Percentiles rank a stretch among this genome's conserved stretches.
phyloP scores from a whole-genome alignment of 202 grass and related monocot species.

The Sporobolus alterniflorus region DNA sequence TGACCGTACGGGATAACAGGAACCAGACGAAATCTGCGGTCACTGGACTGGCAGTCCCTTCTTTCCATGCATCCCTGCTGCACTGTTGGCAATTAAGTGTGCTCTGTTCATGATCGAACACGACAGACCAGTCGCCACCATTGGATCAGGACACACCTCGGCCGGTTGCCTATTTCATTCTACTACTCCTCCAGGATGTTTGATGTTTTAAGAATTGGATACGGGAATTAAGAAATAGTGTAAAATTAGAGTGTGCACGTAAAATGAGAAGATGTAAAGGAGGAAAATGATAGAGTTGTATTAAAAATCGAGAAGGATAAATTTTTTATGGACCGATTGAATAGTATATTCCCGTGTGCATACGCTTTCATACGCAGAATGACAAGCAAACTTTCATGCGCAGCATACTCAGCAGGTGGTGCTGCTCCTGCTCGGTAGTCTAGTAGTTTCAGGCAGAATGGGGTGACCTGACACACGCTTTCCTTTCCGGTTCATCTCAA shows the following conservation, averaged over 20 bases:
- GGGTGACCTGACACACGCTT: slow-evolving; percentile 44
- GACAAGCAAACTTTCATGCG: too few species aligned
- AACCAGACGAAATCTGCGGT: slow-evolving; percentile 15
- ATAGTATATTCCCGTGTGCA: too few species aligned
- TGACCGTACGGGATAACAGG: background rate
- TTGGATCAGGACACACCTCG: background rate
- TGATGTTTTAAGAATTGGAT: too few species aligned
- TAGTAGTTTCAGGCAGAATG: slow-evolving; percentile 13
- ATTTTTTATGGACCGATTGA: too few species aligned
- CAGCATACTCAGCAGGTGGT: background rate
- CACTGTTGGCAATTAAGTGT: background rate
- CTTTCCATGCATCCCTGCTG: slow-evolving; percentile 13
- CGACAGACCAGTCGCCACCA: background rate
- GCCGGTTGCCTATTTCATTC: too few species aligned
- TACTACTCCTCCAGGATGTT: too few species aligned
- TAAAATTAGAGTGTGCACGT: too few species aligned
- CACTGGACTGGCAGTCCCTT: background rate
- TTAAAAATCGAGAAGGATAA: too few species aligned
- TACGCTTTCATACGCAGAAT: too few species aligned
- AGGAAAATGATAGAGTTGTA: too few species aligned
- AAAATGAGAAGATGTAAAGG: too few species aligned
- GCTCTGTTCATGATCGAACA: slow-evolving; percentile 32
- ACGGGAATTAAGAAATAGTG: too few species aligned
- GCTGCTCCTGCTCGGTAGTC: background rate
- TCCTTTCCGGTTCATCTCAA: slow-evolving; percentile 7